Conservation (phyloP, 768 basidiomycete species). For the Suillus bovinus region DNA sequence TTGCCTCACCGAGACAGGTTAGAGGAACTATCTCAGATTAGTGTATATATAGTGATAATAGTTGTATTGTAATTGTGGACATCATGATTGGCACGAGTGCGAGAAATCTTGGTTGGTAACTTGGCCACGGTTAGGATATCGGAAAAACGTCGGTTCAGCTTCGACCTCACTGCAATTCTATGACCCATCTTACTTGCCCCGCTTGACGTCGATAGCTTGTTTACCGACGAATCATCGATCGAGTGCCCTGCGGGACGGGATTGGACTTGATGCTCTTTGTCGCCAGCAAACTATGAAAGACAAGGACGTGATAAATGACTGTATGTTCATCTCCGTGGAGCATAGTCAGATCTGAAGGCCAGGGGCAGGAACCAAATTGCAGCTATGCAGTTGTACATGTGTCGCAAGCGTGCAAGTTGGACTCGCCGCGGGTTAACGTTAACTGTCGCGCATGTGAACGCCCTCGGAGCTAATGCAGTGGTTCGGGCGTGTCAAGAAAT, state of each 20-base stretch:
- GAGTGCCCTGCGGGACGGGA: neutral
- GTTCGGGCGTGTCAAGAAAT: no score
- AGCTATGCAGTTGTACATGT: neutral
- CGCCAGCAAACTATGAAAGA: neutral
- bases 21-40: no score
- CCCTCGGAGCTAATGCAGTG: no score
- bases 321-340: neutral
- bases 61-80: no score
- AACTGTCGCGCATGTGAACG: neutral
- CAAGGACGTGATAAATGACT: neutral
- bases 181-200: neutral
- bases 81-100: no score
- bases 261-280: neutral
- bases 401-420: neutral
- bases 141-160: no score
- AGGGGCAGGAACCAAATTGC: neutral
- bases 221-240: neutral
- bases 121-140: no score
- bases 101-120: no score
- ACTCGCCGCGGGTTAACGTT: neutral
- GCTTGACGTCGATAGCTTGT: neutral
- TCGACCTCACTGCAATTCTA: neutral
- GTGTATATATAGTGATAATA: no score
- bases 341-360: neutral
- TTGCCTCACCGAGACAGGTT: no score